Percentiles rank a stretch among this genome's conserved stretches.
Conservation (phyloP, 2,329 filamentous ascomycete genomes). For the Pestalotiopsis sp. region DNA sequence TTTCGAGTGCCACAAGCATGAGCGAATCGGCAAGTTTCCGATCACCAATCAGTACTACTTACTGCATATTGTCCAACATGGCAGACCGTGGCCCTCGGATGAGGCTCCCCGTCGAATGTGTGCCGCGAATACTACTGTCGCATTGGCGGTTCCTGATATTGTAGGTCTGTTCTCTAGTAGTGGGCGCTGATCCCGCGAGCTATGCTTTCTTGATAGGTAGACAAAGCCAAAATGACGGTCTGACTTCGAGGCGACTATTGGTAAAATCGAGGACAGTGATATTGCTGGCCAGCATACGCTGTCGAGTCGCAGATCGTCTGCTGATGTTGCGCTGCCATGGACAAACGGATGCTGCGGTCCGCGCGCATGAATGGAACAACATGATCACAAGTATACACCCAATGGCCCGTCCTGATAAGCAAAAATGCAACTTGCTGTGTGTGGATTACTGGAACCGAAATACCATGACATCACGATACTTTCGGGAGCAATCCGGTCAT, state of each 20-base stretch:
- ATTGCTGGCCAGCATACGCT: not conserved
- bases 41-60: not conserved
- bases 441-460: not conserved
- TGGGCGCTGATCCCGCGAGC: not conserved
- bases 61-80: not conserved
- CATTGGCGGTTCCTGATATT: not conserved
- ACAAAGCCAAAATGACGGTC: not conserved
- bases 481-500: constrained; percentile 5
- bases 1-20: not conserved
- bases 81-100: not conserved
- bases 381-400: not conserved
- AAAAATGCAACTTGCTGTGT: not conserved
- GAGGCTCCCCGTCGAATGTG: not conserved
- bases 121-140: constrained; percentile 4
- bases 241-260: not conserved
- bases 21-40: constrained; percentile 10
- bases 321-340: not conserved
- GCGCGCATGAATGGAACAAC: not conserved
- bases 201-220: not conserved
- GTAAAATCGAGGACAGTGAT: not conserved
- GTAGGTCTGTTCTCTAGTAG: not conserved
- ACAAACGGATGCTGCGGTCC: not conserved
- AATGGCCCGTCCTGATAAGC: not conserved
- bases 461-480: constrained; percentile 1
- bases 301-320: not conserved